Base-by-base conservation (phyloP, 2,329 filamentous ascomycete species). In the Sordariomycetes sp. region DNA sequence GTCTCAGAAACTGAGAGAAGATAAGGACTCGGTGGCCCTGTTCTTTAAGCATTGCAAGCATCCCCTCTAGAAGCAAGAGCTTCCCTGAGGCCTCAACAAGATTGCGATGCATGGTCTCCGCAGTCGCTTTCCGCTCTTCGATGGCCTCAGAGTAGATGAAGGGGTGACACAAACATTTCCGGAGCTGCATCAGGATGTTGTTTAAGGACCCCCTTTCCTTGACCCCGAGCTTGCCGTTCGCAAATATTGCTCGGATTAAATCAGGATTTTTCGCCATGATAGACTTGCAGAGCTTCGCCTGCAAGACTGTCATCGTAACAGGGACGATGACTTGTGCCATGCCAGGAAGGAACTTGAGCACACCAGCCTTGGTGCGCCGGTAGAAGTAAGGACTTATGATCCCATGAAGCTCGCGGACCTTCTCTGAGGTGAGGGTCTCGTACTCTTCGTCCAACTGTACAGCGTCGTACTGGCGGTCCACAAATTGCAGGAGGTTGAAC, bases 311-410 rank as follows among this genome's bases (percentile, higher is more conserved):
- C 92, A 97, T 97, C 2, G 89, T 92, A n/a, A 99, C 86, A 0
- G 94, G 94, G 4, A 99, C 75, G 61, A 99, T 97, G 64, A 99
- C 91, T 66, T 97, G 93, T 1, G 89, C 87, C 83, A 99, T 91
- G 0, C 93, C 87, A 0, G 94, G 94, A 11, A 99, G 76, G 70
- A 97, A 96, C 46, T 89, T 93, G 57, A 99, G 77, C 0, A 97
- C 93, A 61, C 93, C 87, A 14, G 86, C 86, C 69, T 99, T 99
- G 2, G 94, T 97, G 52, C 94, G 86, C 53, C 83, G 76, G 25
- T 86, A 70, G 62, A 87, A 86, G 64, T 85, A 86, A 0, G 83
- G 83, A 2, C 90, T 83, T 61, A 97, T 95, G 67, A 92, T 80
- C 2, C 88, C 82, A 65, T 97, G 94, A 0, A 99, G 76, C 68